These are phyloP conservation scores for Termitomyces titanicus DNA, from an alignment of 768 basidiomycete genomes.

Conservation along the genomic window DNA sequence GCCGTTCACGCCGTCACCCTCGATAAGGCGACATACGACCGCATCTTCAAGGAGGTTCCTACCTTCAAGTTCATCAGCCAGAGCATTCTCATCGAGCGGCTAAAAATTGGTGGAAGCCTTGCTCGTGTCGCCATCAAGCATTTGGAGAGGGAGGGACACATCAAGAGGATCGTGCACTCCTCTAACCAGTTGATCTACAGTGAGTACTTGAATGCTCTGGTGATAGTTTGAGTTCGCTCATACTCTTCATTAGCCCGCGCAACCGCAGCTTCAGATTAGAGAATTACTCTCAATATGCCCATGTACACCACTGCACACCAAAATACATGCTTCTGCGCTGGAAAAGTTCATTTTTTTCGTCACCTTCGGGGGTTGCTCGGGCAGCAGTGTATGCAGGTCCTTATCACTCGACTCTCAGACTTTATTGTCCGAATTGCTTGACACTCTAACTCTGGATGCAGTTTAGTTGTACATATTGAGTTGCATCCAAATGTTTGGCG, in stretches of 20 bases:
- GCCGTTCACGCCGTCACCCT: conserved; percentile 93
- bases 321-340: conserved; percentile 23
- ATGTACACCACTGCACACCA: conserved; percentile 33
- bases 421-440: neutral
- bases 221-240: neutral
- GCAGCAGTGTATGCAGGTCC: neutral
- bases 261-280: conserved; percentile 47
- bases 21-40: conserved; percentile 91
- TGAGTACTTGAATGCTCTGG: conserved; percentile 39
- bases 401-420: neutral
- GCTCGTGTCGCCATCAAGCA: conserved; percentile 89
- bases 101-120: conserved; percentile 94
- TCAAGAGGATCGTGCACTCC: conserved; percentile 97
- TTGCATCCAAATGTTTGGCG: neutral
- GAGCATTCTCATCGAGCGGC: conserved; percentile 96
- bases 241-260: conserved; percentile 36
- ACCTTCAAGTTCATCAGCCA: conserved; percentile 99
- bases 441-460: neutral
- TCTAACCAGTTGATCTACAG: conserved; percentile 94
- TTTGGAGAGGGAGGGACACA: conserved; percentile 89
- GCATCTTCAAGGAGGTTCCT: conserved; percentile 97
- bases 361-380: neutral
- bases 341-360: neutral
- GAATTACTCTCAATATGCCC: conserved; percentile 19
- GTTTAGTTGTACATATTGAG: neutral